Evolutionary conservation across 108 stramenopile species (phyloP).

Genomic region (Cyclotella atomus): DNA sequence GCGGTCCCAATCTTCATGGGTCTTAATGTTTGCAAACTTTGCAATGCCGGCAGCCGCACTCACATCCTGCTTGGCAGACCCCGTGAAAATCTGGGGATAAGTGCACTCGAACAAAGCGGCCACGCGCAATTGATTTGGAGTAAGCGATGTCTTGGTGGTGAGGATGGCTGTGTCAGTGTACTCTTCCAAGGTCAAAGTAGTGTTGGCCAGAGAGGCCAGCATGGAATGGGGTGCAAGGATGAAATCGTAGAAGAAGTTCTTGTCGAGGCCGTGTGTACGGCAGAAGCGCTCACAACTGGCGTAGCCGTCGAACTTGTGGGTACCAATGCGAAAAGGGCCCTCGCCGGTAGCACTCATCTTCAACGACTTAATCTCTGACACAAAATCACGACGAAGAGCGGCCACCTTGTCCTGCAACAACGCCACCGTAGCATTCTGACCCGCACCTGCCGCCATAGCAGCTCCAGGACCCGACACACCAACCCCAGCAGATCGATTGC

Average conservation of each 20-base stretch:
- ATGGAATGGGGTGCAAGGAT: background rate
- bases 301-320: background rate
- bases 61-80: background rate
- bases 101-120: background rate
- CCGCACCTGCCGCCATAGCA: no score
- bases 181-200: background rate
- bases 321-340: background rate
- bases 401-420: no score
- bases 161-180: background rate
- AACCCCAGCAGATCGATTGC: no score
- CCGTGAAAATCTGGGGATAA: background rate
- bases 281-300: background rate
- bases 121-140: background rate
- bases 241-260: background rate
- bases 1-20: background rate
- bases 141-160: background rate
- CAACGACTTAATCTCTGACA: no score
- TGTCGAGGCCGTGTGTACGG: background rate
- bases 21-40: background rate
- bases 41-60: background rate
- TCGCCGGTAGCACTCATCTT: no score
- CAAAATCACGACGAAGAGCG: no score
- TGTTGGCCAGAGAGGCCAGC: background rate
- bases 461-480: no score
- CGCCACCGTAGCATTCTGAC: no score